Evolutionary conservation across 2,329 filamentous ascomycete species (phyloP).

Genomic region (Aureobasidium namibiae): DNA sequence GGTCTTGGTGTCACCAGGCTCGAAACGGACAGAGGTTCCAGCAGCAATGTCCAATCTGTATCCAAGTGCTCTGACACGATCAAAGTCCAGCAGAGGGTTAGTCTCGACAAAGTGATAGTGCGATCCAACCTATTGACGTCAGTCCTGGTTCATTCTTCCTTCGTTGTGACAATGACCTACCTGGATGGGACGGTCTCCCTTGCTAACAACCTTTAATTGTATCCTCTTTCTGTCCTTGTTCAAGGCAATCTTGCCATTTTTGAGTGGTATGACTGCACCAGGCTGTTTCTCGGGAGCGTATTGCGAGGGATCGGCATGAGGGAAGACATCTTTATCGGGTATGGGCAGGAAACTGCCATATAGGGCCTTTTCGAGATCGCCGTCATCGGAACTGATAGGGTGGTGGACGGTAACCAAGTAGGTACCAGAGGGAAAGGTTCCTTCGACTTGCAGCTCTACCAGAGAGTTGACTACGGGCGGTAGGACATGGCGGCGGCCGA

Average conservation of each 20-base stretch:
- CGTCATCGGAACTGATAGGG: constrained; percentile 78
- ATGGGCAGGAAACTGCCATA: constrained; percentile 88
- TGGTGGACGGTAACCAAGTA: constrained; percentile 93
- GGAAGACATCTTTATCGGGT: constrained; percentile 60
- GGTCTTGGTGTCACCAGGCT: constrained; percentile 86
- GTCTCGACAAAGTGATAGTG: constrained; percentile 95
- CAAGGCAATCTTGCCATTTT: constrained; percentile 55
- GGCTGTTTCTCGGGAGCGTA: constrained; percentile 64
- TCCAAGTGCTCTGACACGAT: constrained; percentile 73
- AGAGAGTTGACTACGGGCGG: constrained; percentile 74
- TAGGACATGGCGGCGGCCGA: constrained; percentile 84
- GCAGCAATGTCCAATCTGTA: constrained; percentile 83
- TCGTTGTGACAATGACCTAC: constrained; percentile 33
- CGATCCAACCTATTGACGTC: constrained; percentile 56
- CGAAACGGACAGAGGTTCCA: constrained; percentile 86
- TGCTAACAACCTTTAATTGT: constrained; percentile 69
- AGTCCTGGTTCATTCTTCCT: not conserved
- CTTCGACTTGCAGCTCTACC: constrained; percentile 82
- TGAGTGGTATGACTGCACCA: constrained; percentile 68
- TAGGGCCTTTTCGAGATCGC: constrained; percentile 74
- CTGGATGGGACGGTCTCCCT: constrained; percentile 83
- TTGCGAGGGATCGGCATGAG: constrained; percentile 47
- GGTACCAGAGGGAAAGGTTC: constrained; percentile 82
- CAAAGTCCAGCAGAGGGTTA: constrained; percentile 85
- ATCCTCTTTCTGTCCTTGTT: constrained; percentile 70